These are phyloP conservation scores for Perkinsus marinus DNA, from an alignment of 169 alveolate genomes.

Conservation along the genomic window DNA sequence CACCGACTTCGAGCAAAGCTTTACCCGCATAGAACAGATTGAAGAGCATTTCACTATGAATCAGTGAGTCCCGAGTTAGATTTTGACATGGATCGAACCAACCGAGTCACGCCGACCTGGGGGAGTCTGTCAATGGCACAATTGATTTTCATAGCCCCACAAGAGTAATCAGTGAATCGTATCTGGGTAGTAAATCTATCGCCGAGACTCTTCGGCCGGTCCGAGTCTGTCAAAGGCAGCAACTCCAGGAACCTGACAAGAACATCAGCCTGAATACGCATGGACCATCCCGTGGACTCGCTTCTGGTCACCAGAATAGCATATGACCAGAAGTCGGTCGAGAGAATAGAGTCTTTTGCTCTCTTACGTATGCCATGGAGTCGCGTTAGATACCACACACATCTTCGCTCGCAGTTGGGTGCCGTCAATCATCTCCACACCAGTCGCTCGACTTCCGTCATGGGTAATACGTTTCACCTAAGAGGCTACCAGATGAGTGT, in stretches of 20 bases:
- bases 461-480: neutral
- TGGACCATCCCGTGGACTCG: too few species aligned
- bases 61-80: too few species aligned
- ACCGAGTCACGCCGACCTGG: neutral
- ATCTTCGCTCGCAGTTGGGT: neutral
- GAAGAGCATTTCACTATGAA: too few species aligned
- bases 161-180: neutral
- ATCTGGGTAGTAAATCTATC: neutral
- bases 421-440: neutral
- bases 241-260: neutral
- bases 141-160: neutral
- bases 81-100: too few species aligned
- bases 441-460: neutral
- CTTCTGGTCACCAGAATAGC: too few species aligned
- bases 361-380: neutral
- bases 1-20: too few species aligned
- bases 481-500: neutral
- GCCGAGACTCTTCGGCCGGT: neutral
- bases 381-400: neutral
- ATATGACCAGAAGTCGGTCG: too few species aligned
- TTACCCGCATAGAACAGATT: too few species aligned
- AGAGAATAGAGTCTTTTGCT: too few species aligned
- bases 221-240: neutral
- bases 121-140: neutral
- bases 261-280: neutral